phyloP scores from a whole-genome alignment of 1,284 basidiomycete genomes.

The Boletus hoseneyae region DNA sequence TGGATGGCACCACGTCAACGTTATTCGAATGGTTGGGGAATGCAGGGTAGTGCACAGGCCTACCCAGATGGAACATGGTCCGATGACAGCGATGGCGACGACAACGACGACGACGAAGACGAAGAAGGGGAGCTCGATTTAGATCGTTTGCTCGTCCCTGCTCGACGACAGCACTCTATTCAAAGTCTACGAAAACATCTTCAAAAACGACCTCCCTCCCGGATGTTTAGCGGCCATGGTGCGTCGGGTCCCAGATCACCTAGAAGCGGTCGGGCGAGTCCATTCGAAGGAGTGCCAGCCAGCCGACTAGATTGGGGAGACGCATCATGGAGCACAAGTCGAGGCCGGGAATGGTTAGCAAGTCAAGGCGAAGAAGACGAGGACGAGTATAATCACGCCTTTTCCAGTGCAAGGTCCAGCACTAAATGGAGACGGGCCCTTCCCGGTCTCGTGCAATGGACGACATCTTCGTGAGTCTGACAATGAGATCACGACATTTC shows the following conservation, averaged over 20 bases:
- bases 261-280: constrained; percentile 20
- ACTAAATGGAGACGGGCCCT: constrained; percentile 26
- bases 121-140: constrained; percentile 65
- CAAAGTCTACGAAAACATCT: constrained; percentile 61
- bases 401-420: constrained; percentile 13
- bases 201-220: constrained; percentile 22
- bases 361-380: constrained; percentile 26
- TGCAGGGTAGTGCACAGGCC: constrained; percentile 19
- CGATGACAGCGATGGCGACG: constrained; percentile 23
- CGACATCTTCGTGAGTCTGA: constrained; percentile 21
- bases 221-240: constrained; percentile 6
- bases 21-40: constrained; percentile 23
- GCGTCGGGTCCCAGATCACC: constrained; percentile 12
- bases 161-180: constrained; percentile 69
- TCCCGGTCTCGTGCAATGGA: constrained; percentile 30
- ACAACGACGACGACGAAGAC: constrained; percentile 40
- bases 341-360: constrained; percentile 20
- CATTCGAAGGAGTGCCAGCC: constrained; percentile 13
- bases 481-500: neutral
- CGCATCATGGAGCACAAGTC: constrained; percentile 25
- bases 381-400: constrained; percentile 17
- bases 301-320: constrained; percentile 18
- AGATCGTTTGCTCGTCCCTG: constrained; percentile 62
- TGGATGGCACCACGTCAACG: constrained; percentile 33
- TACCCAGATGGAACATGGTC: constrained; percentile 21